Evolutionary conservation across 208 protist species (phyloP), one percentile per base, ranked within the genome.

Genomic region (Naegleria lovaniensis): DNA sequence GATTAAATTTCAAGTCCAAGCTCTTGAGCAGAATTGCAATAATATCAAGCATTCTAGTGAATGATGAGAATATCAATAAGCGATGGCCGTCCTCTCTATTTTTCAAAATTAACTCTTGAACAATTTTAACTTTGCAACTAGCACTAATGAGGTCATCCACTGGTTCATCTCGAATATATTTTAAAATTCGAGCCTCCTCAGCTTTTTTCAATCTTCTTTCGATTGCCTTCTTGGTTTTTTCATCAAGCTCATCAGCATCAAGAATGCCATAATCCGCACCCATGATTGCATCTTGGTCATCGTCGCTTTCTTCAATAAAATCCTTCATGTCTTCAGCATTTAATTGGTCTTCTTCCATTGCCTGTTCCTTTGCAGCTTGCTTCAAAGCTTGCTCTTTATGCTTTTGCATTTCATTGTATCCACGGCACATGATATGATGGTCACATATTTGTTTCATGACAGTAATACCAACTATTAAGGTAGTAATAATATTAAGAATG

Each of bases 61-160:
- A 90, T 84, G 58, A 43, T 4, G 39, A 58, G 40, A 90, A 90
- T 29, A 90, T 59, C 29, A 48, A n/a, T 16, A 90, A 9, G 1
- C 67, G 58, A 43, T 90, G 67, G 0, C 88, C 51, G 0, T 84
- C 33, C 9, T 84, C 76, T 16, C 11, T 84, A 6, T 36, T 40
- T 16, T 84, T 84, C 38, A 38, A 16, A 38, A 84, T 16, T 15
- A 84, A 13, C 2, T 67, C 19, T 29, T 67, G 11, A 3, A 67
- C 22, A 15, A 67, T 67, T 67, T 67, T 15, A 13, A 29, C 55
- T 67, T 67, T 67, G 13, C 19, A 29, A 67, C 55, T 67, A 1
- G 11, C 22, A 13, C 2, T 29, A 15, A 67, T 29, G 22, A 67
- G 11, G 6, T 67, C 22, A 29, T 67, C 55, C 22, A 67, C 22